Evolutionary conservation across 192 early-diverging fungal genomes (phyloP).

Genomic region (Gryganskiella cystojenkinii): DNA sequence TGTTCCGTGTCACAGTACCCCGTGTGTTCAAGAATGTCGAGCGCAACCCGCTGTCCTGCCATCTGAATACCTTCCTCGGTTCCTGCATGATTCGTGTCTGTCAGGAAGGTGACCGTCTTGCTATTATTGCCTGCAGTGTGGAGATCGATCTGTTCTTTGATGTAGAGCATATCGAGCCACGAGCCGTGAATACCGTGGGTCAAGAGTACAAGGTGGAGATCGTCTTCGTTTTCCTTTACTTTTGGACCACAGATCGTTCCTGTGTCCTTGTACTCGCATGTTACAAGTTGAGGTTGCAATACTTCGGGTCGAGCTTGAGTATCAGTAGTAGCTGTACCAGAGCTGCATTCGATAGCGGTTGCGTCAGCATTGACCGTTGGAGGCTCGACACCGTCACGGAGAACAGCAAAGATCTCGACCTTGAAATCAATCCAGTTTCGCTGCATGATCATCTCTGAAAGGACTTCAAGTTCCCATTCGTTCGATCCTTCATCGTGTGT

Average conservation of each 20-base stretch:
- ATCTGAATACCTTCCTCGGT: constrained; percentile 60
- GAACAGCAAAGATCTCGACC: constrained; percentile 28
- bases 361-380: neutral
- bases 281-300: constrained; percentile 6
- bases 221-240: constrained; percentile 1
- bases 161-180: constrained; percentile 53
- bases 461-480: constrained; percentile 48
- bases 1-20: constrained; percentile 35
- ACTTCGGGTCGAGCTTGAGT: constrained; percentile 8
- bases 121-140: constrained; percentile 17
- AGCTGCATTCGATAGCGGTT: neutral
- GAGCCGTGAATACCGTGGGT: constrained; percentile 58
- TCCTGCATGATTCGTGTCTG: constrained; percentile 56
- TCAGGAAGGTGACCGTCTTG: constrained; percentile 32
- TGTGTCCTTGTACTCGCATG: constrained; percentile 43
- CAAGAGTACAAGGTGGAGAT: constrained; percentile 50
- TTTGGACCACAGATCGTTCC: constrained; percentile 27
- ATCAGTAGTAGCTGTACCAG: constrained; percentile 4
- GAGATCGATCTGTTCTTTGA: constrained; percentile 54
- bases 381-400: neutral
- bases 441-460: constrained; percentile 45
- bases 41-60: constrained; percentile 53
- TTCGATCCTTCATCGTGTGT: constrained; percentile 16
- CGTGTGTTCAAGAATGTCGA: constrained; percentile 51
- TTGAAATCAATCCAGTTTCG: constrained; percentile 43